A percentile compares a stretch with the other conserved stretches of the same genome.
These are phyloP conservation scores for Haplosporangium gracile DNA, from an alignment of 192 early-diverging fungal species.

Conservation along the genomic window DNA sequence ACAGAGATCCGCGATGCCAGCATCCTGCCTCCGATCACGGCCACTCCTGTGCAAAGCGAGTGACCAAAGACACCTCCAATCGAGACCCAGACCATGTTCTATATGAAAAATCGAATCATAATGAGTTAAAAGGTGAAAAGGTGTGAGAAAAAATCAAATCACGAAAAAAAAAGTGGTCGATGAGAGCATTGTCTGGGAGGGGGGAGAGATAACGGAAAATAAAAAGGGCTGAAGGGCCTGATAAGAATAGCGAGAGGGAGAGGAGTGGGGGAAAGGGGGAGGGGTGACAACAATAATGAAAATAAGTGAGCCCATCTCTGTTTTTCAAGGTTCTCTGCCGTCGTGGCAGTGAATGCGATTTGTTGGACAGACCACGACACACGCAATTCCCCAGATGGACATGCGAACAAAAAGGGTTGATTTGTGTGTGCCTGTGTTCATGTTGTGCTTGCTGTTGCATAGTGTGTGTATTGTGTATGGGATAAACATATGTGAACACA, in stretches of 20 bases:
- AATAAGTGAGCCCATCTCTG: background rate
- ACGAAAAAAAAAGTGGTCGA: background rate
- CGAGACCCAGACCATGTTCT: slow-evolving; percentile 93
- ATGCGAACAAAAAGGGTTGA: background rate
- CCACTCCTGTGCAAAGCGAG: slow-evolving; percentile 90
- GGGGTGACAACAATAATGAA: background rate
- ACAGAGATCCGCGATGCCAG: slow-evolving; percentile 89
- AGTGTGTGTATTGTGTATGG: slow-evolving; percentile 4
- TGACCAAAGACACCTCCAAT: slow-evolving; percentile 92
- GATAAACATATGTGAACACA: background rate
- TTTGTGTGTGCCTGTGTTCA: background rate
- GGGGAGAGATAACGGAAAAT: slow-evolving; percentile 10
- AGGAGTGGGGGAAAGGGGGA: background rate
- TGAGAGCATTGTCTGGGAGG: background rate
- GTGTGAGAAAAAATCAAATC: background rate
- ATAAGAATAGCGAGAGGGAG: background rate
- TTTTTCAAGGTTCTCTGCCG: background rate
- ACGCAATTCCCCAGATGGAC: background rate
- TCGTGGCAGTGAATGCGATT: background rate
- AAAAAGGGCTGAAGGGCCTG: slow-evolving; percentile 6
- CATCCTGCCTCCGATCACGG: slow-evolving; percentile 94
- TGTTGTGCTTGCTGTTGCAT: background rate
- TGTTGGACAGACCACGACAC: background rate
- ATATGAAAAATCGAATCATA: slow-evolving; percentile 8
- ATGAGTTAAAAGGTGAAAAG: background rate